phyloP scores from a whole-genome alignment of 2,329 filamentous ascomycete species.

The Cladosporium cucumerinum region DNA sequence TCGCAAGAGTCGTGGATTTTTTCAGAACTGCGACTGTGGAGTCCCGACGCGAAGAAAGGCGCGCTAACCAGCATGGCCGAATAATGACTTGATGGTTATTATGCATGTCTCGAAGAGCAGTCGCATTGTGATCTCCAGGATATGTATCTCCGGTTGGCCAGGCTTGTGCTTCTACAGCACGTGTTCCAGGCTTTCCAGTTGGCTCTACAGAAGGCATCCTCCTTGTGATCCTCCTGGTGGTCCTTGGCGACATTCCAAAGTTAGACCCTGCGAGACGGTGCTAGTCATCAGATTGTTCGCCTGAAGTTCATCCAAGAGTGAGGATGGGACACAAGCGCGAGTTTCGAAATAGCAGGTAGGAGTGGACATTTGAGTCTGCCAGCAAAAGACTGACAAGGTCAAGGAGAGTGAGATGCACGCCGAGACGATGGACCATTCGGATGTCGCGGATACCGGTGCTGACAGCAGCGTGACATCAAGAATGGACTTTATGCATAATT shows the following conservation, averaged over 20 bases:
- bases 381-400: background rate
- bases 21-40: background rate
- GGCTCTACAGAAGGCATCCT: background rate
- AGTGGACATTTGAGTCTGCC: background rate
- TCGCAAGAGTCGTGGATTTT: background rate
- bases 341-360: background rate
- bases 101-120: background rate
- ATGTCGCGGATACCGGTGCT: background rate
- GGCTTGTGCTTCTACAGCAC: background rate
- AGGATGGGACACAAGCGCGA: background rate
- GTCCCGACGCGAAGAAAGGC: background rate
- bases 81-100: background rate
- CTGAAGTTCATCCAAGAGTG: background rate
- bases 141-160: background rate
- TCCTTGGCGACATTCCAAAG: background rate
- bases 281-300: background rate
- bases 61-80: background rate
- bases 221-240: background rate
- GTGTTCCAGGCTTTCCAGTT: background rate
- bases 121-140: background rate
- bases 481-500: constrained; percentile 6
- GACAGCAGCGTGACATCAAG: constrained; percentile 2
- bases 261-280: background rate
- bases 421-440: background rate
- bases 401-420: background rate